These are phyloP conservation scores for Gyromitra esculenta DNA, from an alignment of 2,329 filamentous ascomycete genomes.

Conservation along the genomic window DNA sequence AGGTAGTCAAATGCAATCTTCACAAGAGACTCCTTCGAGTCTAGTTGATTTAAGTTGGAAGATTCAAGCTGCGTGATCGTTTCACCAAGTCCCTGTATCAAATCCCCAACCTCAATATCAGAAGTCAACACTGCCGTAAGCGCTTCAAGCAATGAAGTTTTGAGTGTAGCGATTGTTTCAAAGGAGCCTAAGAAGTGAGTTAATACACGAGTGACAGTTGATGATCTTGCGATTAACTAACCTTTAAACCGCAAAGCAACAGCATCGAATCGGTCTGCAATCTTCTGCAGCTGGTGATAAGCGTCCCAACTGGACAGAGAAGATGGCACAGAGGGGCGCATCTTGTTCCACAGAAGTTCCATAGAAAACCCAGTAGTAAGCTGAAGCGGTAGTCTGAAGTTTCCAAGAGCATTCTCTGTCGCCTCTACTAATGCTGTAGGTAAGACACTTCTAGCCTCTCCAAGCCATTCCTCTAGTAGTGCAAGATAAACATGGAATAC, in stretches of 20 bases:
- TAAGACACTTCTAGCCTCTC: conserved; percentile 3
- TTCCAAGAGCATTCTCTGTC: conserved; percentile 58
- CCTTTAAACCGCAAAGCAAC: conserved; percentile 42
- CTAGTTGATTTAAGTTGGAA: not conserved
- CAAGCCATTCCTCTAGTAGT: conserved; percentile 59
- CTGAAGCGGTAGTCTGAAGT: conserved; percentile 76
- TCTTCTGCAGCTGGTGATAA: conserved; percentile 64
- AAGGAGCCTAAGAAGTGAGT: conserved; percentile 63
- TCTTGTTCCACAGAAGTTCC: conserved; percentile 78
- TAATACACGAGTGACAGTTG: conserved; percentile 65
- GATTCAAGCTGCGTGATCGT: conserved; percentile 35
- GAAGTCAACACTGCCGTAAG: conserved; percentile 36
- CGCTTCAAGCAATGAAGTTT: conserved; percentile 44
- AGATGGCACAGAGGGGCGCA: conserved; percentile 70
- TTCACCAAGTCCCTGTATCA: conserved; percentile 32
- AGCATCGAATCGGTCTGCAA: conserved; percentile 70
- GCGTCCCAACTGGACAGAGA: conserved; percentile 56
- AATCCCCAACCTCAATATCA: conserved; percentile 11
- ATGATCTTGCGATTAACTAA: conserved; percentile 67
- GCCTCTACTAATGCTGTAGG: conserved; percentile 24
- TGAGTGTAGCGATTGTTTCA: conserved; percentile 37
- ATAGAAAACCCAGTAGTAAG: conserved; percentile 80
- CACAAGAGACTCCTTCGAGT: conserved; percentile 16
- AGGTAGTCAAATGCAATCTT: conserved; percentile 49
- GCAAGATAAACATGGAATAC: conserved; percentile 67